phyloP scores from a whole-genome alignment of 2,329 filamentous ascomycete genomes.

The Cladosporium austrohemisphaericum region DNA sequence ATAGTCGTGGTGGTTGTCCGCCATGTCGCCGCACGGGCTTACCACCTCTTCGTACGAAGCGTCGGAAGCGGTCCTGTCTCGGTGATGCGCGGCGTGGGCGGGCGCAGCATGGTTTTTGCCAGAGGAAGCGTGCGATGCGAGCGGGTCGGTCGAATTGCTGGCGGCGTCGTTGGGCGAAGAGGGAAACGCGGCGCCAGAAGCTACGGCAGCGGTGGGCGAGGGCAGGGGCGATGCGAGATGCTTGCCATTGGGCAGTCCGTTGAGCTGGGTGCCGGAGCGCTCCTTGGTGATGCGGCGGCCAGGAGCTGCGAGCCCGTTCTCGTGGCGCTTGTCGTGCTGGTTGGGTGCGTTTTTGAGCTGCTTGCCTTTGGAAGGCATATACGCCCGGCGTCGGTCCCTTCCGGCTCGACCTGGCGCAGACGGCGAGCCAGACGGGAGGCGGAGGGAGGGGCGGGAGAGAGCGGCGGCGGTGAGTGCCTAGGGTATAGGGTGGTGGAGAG shows the following conservation, averaged over 20 bases:
- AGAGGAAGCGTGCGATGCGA: constrained; percentile 7
- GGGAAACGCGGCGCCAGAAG: neutral
- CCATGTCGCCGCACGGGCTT: constrained; percentile 27
- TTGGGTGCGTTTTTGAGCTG: constrained; percentile 39
- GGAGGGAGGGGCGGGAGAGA: neutral
- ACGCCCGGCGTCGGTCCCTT: constrained; percentile 21
- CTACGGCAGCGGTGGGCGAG: constrained; percentile 23
- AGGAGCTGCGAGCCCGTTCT: constrained; percentile 80
- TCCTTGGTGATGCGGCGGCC: constrained; percentile 61
- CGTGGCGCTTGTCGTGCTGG: constrained; percentile 61
- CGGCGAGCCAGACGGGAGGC: constrained; percentile 31
- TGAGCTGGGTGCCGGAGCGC: constrained; percentile 45
- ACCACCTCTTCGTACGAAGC: constrained; percentile 39
- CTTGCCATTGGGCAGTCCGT: constrained; percentile 42
- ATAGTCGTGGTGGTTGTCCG: constrained; percentile 26
- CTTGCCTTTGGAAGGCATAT: constrained; percentile 48
- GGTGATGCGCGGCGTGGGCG: constrained; percentile 19
- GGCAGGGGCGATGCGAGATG: constrained; percentile 37
- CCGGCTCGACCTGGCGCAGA: constrained; percentile 27
- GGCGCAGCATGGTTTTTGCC: constrained; percentile 19
- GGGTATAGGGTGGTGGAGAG: constrained; percentile 9
- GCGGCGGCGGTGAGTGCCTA: constrained; percentile 4
- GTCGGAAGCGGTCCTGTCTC: constrained; percentile 42
- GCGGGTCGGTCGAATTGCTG: constrained; percentile 14
- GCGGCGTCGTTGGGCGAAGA: constrained; percentile 15